Evolutionary conservation across 1,284 basidiomycete species (phyloP), one percentile per base, ranked within the genome.

Genomic region (Pterulicium gracile): DNA sequence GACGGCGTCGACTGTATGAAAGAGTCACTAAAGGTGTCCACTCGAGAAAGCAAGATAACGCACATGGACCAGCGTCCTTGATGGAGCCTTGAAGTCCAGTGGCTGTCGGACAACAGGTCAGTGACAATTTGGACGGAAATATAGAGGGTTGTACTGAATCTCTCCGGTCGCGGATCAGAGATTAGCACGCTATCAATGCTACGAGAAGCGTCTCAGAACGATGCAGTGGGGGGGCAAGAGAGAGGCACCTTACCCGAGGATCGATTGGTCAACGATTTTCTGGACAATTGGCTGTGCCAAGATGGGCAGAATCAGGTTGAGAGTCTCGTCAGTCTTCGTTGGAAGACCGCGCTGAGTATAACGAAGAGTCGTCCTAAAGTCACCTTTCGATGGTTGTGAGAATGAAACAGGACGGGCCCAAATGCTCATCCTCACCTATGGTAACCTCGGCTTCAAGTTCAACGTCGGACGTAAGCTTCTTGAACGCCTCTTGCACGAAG

Each of bases 241-340:
- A 14, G n/a, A 45, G 13, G 40, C 34, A 10, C 54, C 65, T 14
- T 54, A 79, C 78, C 73, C 70, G 45, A 89, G 62, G 15, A 68
- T 61, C 5, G 81, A 69, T 19, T 69, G 74, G 20, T 72, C 68
- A 35, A 89, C 81, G 50, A 89, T 75, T 53, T 76, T 79, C 60
- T 89, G 82, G n/a, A 88, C 86, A 49, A 89, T 87, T 2, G 87
- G 86, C 49, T 75, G 69, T 1, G 87, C 85, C 44, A 89, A 70
- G 41, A 84, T 61, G 4, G 85, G 86, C 4, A 89, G 66, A 43
- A 89, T 73, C 43, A 80, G 58, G 56, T 84, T 68, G 47, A 87
- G 64, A 46, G 68, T 78, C 12, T 71, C 59, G 56, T 84, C 86
- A 1, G 82, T 86, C 24, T 61, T 57, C 19, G 79, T 79, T 2